Evolutionary conservation across 208 protist genomes (phyloP).

Genomic region (Porcisia hertigi): DNA sequence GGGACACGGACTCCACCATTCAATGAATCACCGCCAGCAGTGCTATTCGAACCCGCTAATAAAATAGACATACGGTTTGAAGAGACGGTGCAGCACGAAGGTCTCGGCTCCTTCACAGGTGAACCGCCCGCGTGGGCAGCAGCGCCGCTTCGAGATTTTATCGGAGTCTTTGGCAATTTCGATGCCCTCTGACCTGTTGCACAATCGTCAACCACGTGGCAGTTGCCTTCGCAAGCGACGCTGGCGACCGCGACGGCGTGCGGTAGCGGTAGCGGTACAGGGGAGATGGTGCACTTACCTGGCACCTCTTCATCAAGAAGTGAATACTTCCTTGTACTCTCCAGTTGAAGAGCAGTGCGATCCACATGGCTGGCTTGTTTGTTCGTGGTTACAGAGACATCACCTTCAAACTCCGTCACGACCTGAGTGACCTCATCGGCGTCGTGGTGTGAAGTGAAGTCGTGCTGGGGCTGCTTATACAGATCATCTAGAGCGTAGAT

Average conservation of each 20-base stretch:
- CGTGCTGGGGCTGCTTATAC: constrained; percentile 6
- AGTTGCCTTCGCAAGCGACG: not conserved
- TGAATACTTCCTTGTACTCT: not conserved
- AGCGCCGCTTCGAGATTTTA: too few species aligned
- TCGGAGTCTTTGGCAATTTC: not conserved
- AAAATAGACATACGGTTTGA: too few species aligned
- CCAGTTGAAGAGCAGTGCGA: not conserved
- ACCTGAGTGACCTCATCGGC: not conserved
- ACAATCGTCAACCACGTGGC: not conserved
- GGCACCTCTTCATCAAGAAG: not conserved
- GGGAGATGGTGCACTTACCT: not conserved
- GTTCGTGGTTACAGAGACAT: not conserved
- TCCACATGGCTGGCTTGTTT: not conserved
- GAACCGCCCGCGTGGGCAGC: not conserved
- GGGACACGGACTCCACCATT: not conserved
- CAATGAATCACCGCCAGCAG: too few species aligned
- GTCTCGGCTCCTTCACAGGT: too few species aligned
- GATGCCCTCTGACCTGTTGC: not conserved
- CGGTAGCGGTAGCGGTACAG: not conserved
- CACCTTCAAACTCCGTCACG: not conserved
- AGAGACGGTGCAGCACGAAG: too few species aligned
- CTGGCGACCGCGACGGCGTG: not conserved
- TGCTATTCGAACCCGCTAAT: too few species aligned
- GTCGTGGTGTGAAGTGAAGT: not conserved
- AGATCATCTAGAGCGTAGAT: constrained; percentile 43